A percentile compares a stretch with the other conserved stretches of the same genome.
Conservation (phyloP, 768 basidiomycete species). For the Sporobolomyces phaffii region DNA sequence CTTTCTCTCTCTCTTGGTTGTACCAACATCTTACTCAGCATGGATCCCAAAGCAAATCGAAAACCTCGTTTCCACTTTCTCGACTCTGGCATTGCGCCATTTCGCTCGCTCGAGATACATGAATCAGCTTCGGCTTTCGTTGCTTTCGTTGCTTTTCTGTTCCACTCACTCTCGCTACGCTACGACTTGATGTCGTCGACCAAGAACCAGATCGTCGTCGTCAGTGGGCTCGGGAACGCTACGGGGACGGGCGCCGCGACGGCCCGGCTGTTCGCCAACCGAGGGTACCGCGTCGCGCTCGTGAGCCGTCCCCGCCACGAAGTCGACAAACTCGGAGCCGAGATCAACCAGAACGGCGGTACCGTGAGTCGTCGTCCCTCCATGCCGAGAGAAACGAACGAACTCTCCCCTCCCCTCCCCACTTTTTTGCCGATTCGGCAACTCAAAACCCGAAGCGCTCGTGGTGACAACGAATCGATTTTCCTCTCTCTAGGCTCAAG, state of each 20-base stretch:
- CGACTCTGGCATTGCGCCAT: too few species aligned
- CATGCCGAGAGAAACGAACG: too few species aligned
- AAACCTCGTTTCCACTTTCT: too few species aligned
- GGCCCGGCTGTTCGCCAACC: constrained; percentile 12
- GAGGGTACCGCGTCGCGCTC: constrained; percentile 30
- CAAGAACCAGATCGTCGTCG: constrained; percentile 6
- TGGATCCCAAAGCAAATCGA: too few species aligned
- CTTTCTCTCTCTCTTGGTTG: not conserved
- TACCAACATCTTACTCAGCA: not conserved
- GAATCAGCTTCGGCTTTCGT: too few species aligned
- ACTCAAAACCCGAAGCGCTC: too few species aligned
- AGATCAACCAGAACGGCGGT: constrained; percentile 6
- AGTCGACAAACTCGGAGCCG: constrained; percentile 17
- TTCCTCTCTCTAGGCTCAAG: constrained; percentile 7
- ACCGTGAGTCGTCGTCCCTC: not conserved
- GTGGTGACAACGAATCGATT: too few species aligned
- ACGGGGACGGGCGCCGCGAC: constrained; percentile 20
- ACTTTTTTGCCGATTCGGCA: too few species aligned
- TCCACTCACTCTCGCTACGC: not conserved
- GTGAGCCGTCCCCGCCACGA: constrained; percentile 18
- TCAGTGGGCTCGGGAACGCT: constrained; percentile 27
- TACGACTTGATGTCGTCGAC: too few species aligned
- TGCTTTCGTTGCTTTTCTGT: too few species aligned
- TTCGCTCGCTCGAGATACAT: too few species aligned
- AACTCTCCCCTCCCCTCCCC: not conserved